A percentile compares a stretch with the other conserved stretches of the same genome.
Conservation (phyloP, 441 rosid species). For the Bocquillonia castaneifolia region DNA sequence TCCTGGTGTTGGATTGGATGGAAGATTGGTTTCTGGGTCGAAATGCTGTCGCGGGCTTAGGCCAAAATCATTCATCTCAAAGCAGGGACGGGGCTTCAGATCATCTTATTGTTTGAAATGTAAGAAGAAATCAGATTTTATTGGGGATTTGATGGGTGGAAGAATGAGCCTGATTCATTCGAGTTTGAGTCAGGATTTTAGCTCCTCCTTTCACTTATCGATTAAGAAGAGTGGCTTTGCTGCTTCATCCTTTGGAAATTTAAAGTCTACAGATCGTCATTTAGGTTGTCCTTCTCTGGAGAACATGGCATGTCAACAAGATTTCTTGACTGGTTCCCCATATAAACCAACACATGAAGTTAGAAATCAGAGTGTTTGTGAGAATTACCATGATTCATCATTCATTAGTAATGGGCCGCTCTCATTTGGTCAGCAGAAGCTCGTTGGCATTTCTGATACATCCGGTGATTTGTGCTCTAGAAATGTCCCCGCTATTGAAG, state of each 20-base stretch:
- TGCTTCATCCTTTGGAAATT: background rate
- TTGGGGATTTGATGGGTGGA: slow-evolving; percentile 1
- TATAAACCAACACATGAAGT: slow-evolving; percentile 2
- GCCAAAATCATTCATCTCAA: slow-evolving; percentile 3
- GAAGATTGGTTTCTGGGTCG: slow-evolving; percentile 14
- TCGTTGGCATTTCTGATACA: slow-evolving; percentile 5
- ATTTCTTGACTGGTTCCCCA: slow-evolving; percentile 25
- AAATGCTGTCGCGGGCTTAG: slow-evolving; percentile 13
- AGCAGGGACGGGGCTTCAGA: slow-evolving; percentile 4
- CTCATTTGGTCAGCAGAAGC: slow-evolving; percentile 18
- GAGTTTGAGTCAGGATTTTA: too few species aligned
- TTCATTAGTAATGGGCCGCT: slow-evolving; percentile 4
- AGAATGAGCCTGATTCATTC: background rate
- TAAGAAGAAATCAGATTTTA: background rate
- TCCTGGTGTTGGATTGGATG: slow-evolving; percentile 20
- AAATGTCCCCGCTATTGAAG: slow-evolving; percentile 6
- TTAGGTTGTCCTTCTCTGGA: slow-evolving; percentile 13
- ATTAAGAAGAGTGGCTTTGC: background rate
- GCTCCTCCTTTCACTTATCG: background rate
- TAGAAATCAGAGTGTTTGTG: slow-evolving; percentile 10
- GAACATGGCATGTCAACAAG: slow-evolving; percentile 20
- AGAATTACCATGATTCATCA: slow-evolving; percentile 8
- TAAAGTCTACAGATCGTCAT: background rate
- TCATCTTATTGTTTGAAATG: background rate
- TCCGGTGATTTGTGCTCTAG: slow-evolving; percentile 3